A percentile compares a stretch with the other conserved stretches of the same genome.
phyloP scores from a whole-genome alignment of 2,329 filamentous ascomycete genomes.

The Cladosporium sphaerospermum region DNA sequence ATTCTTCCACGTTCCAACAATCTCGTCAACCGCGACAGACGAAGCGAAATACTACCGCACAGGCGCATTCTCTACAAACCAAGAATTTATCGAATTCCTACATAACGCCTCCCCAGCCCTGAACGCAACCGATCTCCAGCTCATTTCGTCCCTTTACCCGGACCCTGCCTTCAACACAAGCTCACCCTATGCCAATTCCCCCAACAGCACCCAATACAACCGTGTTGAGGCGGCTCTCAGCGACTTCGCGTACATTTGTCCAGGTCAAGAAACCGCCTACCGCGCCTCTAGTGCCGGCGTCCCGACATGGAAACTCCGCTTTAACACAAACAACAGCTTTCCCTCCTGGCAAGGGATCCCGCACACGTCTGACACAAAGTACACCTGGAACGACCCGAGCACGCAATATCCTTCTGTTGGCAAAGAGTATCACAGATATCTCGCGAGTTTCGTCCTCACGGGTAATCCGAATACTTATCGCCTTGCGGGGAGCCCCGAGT shows the following conservation, averaged over 20 bases:
- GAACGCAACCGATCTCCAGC: conserved; percentile 45
- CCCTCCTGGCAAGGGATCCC: conserved; percentile 8
- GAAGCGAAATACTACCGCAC: conserved; percentile 63
- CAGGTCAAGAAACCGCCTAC: conserved; percentile 55
- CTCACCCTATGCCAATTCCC: conserved; percentile 38
- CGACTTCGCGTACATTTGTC: conserved; percentile 60
- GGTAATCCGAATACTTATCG: conserved; percentile 59
- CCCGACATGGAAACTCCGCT: conserved; percentile 6
- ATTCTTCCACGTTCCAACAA: conserved; percentile 53
- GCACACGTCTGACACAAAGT: conserved; percentile 7
- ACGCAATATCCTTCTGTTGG: conserved; percentile 2
- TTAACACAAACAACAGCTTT: conserved; percentile 10
- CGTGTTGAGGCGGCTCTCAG: conserved; percentile 56
- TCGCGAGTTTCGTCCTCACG: conserved; percentile 64
- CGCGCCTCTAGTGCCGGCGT: conserved; percentile 23
- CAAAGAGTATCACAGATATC: conserved; percentile 48
- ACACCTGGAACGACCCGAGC: conserved; percentile 4
- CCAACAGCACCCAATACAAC: conserved; percentile 22
- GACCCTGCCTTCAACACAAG: conserved; percentile 43
- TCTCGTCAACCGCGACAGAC: conserved; percentile 66
- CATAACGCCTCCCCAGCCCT: conserved; percentile 54
- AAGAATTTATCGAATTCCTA: conserved; percentile 57
- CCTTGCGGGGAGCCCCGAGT: conserved; percentile 42
- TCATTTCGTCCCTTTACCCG: conserved; percentile 56
- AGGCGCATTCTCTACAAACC: conserved; percentile 38